Base-by-base conservation (phyloP, 1,284 basidiomycete species). In the Ganoderma lucidum region DNA sequence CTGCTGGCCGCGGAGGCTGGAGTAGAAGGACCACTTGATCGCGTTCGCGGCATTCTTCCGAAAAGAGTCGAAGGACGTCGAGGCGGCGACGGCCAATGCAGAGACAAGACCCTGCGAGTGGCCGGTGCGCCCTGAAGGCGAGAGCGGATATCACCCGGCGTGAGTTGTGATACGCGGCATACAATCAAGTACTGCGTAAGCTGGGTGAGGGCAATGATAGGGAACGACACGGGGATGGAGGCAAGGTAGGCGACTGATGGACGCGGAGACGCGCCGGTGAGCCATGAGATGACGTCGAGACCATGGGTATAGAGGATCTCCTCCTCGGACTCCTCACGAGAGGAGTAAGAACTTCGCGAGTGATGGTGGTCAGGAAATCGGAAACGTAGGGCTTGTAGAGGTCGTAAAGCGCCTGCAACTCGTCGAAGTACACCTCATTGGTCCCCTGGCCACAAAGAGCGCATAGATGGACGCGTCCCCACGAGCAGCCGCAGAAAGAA, bases 361-460 rank as follows among this genome's bases (percentile, higher is more conserved):
- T 91, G 74, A 95, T 81, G 59, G 85, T 84, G 30, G 86, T 78
- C 75, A 98, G 82, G 83, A 95, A 89, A 48, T 91, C 83, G 59
- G 87, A 84, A 74, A 97, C 90, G 77, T 96, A 96, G 45, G 96
- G 92, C 74, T 87, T 90, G 87, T 98, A 99, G 70, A 91, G 92
- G 82, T 98, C 93, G 83, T 94, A 97, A 69, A 99, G 90, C 58
- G 85, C 85, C 83, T 98, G 94, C 28, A 99, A 89, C 84, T 99
- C 97, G 80, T 97, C 94, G 80, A 98, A 96, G 85, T 99, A 99
- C 73, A 97, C 94, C 83, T 99, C 97, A 81, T 99, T 99, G 74
- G 94, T 96, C 74, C 97, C 97, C 82, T 99, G 97, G n/a, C 98
- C 98, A 72, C 97, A 78, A 99, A 99, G 68, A 99, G 86, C 67